A percentile compares a stretch with the other conserved stretches of the same genome.
phyloP scores from a whole-genome alignment of 139 green algal genomes.

The Tetradesmus obliquus region DNA sequence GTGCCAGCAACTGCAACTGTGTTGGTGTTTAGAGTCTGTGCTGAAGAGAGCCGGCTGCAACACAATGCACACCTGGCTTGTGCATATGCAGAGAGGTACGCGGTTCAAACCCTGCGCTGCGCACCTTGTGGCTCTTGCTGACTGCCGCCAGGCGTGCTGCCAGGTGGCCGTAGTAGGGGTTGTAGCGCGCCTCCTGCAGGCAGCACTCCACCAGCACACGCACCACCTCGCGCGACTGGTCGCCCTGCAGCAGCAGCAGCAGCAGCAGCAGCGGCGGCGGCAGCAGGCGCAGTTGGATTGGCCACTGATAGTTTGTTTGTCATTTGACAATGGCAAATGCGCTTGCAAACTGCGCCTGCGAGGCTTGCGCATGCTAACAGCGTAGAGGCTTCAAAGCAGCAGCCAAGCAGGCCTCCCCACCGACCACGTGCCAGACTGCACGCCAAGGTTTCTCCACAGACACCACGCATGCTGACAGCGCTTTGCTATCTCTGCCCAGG shows the following conservation, averaged over 20 bases:
- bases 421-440: no score
- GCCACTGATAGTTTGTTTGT: not conserved
- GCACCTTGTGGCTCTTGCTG: constrained; percentile 71
- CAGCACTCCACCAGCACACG: constrained; percentile 86
- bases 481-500: not conserved
- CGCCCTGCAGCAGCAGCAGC: constrained; percentile 61
- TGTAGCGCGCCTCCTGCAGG: constrained; percentile 79
- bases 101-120: not conserved
- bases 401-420: no score
- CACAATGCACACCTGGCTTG: no score
- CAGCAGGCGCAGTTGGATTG: not conserved
- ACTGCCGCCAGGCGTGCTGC: constrained; percentile 64
- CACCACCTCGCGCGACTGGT: constrained; percentile 81
- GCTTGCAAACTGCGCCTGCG: no score
- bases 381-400: no score
- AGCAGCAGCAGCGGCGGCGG: not conserved
- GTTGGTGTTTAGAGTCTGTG: no score
- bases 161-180: constrained; percentile 86
- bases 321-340: no score
- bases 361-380: no score
- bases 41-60: no score
- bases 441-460: no score
- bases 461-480: no score
- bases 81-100: not conserved
- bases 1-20: no score